These are phyloP conservation scores for Neurospora sp. DNA, from an alignment of 495 filamentous ascomycete genomes.

Conservation along the genomic window DNA sequence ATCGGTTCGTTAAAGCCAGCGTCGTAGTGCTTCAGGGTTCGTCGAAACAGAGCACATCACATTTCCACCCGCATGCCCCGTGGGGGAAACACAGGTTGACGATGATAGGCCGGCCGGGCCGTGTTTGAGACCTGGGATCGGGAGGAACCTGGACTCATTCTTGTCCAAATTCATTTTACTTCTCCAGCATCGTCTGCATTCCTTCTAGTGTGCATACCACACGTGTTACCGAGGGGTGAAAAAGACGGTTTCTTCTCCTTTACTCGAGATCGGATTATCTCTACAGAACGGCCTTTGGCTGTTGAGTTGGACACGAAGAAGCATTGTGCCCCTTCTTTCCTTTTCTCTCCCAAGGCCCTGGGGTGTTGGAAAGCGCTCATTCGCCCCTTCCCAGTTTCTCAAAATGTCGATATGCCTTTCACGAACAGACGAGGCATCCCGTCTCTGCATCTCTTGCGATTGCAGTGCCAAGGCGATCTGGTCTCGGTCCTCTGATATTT, in stretches of 20 bases:
- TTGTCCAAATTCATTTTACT: background rate
- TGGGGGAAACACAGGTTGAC: background rate
- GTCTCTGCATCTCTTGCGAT: background rate
- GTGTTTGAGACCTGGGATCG: background rate
- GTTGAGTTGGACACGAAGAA: background rate
- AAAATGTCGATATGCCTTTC: background rate
- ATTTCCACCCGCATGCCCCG: background rate
- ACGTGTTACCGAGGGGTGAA: background rate
- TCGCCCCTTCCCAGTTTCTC: background rate
- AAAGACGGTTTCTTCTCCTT: background rate
- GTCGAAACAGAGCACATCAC: background rate
- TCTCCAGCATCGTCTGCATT: background rate
- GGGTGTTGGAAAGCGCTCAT: background rate
- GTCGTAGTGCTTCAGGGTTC: background rate
- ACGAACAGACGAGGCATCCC: background rate
- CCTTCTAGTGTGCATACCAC: background rate
- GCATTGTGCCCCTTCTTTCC: background rate
- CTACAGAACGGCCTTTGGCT: background rate
- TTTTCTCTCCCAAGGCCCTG: background rate
- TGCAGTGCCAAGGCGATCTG: background rate
- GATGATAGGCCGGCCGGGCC: background rate
- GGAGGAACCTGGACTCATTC: background rate
- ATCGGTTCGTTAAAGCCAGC: background rate
- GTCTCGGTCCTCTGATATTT: background rate
- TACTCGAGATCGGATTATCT: background rate